phyloP scores from a whole-genome alignment of 257 asterid species.

The Fraxinus americana region DNA sequence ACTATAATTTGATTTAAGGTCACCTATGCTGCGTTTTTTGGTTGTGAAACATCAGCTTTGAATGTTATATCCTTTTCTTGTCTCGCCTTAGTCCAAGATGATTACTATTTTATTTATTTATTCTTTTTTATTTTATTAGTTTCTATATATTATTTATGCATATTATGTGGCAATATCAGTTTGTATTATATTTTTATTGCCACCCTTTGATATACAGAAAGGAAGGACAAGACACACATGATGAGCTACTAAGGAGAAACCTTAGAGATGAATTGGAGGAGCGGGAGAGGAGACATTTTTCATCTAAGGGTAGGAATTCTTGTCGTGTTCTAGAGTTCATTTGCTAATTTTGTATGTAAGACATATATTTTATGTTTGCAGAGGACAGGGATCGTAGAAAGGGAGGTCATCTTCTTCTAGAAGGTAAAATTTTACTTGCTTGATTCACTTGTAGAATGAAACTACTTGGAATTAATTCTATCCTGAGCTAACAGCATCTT shows the following conservation, averaged over 20 bases:
- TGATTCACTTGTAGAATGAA: neutral
- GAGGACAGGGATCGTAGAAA: conserved; percentile 91
- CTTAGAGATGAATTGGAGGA: conserved; percentile 81
- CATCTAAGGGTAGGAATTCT: conserved; percentile 51
- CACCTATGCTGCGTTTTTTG: neutral
- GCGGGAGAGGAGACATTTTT: conserved; percentile 80
- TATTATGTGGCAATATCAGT: neutral
- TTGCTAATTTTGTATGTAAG: neutral
- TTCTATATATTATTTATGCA: neutral
- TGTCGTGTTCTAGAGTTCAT: neutral
- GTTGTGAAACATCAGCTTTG: neutral
- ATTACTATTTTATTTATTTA: neutral
- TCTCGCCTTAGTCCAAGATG: neutral
- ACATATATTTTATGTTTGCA: conserved; percentile 34
- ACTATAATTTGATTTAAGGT: neutral
- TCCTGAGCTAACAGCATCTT: neutral
- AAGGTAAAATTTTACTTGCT: conserved; percentile 57
- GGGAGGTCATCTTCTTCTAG: conserved; percentile 78
- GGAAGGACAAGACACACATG: conserved; percentile 90
- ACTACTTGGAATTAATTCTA: neutral
- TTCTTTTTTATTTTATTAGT: neutral
- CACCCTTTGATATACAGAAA: conserved; percentile 39
- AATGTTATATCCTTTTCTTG: neutral
- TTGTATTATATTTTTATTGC: neutral
- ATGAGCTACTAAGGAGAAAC: conserved; percentile 70